Evolutionary conservation across 768 basidiomycete genomes (phyloP).

Genomic region (Hysterangium stoloniferum): DNA sequence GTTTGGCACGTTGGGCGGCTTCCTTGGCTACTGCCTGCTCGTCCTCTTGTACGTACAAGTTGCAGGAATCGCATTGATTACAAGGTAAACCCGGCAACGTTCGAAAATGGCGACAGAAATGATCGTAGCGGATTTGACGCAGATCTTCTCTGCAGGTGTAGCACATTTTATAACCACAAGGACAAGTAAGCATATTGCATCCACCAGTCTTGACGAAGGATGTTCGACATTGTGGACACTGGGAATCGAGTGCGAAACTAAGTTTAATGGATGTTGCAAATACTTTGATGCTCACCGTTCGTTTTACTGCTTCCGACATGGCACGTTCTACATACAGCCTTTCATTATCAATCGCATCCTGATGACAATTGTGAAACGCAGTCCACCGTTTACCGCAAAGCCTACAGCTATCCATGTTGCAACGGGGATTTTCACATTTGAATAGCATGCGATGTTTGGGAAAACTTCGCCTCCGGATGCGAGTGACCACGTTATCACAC

Average conservation of each 20-base stretch:
- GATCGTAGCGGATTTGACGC: constrained; percentile 6
- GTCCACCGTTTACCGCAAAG: constrained; percentile 3
- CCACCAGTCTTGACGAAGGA: constrained; percentile 16
- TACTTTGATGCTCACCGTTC: constrained; percentile 9
- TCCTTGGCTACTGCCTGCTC: background rate
- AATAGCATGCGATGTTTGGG: background rate
- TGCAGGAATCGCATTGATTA: background rate
- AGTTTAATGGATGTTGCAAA: background rate
- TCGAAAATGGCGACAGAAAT: constrained; percentile 16
- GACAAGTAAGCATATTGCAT: constrained; percentile 16
- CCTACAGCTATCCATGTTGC: background rate
- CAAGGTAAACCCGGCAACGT: background rate
- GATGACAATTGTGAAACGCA: constrained; percentile 9
- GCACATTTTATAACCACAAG: constrained; percentile 16
- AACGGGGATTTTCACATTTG: constrained; percentile 1
- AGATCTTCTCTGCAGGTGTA: constrained; percentile 15
- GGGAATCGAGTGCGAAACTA: background rate
- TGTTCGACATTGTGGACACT: constrained; percentile 13
- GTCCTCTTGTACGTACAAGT: background rate
- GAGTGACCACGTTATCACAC: background rate
- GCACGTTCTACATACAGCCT: constrained; percentile 10
- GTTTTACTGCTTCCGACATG: constrained; percentile 14
- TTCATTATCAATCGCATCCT: constrained; percentile 9
- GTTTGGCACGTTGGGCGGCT: background rate
- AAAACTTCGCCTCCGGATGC: background rate